These are phyloP conservation scores for Leishmania tropica DNA, from an alignment of 208 protist genomes.

Conservation along the genomic window DNA sequence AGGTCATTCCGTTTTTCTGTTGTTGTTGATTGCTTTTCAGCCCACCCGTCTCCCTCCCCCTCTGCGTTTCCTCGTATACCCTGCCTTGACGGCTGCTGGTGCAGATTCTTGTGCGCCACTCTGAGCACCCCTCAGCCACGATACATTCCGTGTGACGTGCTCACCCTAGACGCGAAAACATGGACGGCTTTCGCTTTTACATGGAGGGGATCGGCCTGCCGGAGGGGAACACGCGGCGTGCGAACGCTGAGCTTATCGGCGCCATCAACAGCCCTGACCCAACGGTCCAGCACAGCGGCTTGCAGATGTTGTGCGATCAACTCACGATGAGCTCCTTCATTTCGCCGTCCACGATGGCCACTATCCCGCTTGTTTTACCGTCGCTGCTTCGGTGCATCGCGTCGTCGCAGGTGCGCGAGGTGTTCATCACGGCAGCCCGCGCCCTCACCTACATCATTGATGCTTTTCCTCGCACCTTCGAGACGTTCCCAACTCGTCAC, in stretches of 20 bases:
- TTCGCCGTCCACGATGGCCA: slow-evolving; percentile 68
- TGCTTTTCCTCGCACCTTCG: slow-evolving; percentile 67
- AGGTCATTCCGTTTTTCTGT: background rate
- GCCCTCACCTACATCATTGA: slow-evolving; percentile 93
- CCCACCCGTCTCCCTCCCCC: background rate
- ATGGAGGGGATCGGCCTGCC: slow-evolving; percentile 23
- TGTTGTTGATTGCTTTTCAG: background rate
- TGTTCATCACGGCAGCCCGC: slow-evolving; percentile 89
- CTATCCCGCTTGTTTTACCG: slow-evolving; percentile 57
- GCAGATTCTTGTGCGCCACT: background rate
- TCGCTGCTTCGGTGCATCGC: slow-evolving; percentile 73
- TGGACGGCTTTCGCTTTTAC: slow-evolving; percentile 30
- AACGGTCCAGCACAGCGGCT: slow-evolving; percentile 42
- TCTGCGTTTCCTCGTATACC: background rate
- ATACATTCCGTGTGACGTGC: background rate
- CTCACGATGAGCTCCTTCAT: slow-evolving; percentile 91
- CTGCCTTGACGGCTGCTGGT: background rate
- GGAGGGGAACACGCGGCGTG: slow-evolving; percentile 19
- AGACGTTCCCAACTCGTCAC: slow-evolving; percentile 46
- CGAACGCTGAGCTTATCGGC: slow-evolving; percentile 36
- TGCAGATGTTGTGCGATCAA: slow-evolving; percentile 90
- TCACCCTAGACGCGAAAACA: background rate
- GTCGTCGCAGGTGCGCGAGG: slow-evolving; percentile 83
- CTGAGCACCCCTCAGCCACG: background rate
- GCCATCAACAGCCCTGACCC: slow-evolving; percentile 68